A percentile compares a stretch with the other conserved stretches of the same genome.
These are phyloP conservation scores for Sarocladium kiliense DNA, from an alignment of 2,329 filamentous ascomycete species.

Conservation along the genomic window DNA sequence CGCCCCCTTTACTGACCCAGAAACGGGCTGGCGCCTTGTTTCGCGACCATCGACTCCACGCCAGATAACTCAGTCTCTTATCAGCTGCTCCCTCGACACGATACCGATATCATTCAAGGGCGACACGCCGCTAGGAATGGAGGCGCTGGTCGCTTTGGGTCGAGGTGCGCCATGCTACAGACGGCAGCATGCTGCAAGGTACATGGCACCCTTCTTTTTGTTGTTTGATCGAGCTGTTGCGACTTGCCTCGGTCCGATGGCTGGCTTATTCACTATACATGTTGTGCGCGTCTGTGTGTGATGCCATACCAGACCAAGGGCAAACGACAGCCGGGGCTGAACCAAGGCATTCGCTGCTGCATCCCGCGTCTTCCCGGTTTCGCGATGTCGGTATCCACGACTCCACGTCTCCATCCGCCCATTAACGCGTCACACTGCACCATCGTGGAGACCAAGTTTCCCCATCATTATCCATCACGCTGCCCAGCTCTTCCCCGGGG, in stretches of 20 bases:
- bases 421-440: slow-evolving; percentile 4
- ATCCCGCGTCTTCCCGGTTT: slow-evolving; percentile 8
- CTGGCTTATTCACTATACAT: background rate
- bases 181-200: background rate
- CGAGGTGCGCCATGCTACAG: background rate
- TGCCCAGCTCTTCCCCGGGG: background rate
- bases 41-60: background rate
- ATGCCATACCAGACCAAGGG: background rate
- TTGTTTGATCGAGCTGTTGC: background rate
- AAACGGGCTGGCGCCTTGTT: background rate
- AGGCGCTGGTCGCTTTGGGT: background rate
- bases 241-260: background rate
- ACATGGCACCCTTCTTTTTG: background rate
- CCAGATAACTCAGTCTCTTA: background rate
- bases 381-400: background rate
- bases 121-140: background rate
- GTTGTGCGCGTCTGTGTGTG: background rate
- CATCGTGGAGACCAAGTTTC: background rate
- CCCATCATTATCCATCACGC: background rate
- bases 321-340: background rate
- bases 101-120: background rate
- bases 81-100: background rate
- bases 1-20: background rate
- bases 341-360: background rate
- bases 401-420: background rate